Base-by-base conservation (phyloP, 1,284 basidiomycete genomes). In the Entoloma clypeatum region DNA sequence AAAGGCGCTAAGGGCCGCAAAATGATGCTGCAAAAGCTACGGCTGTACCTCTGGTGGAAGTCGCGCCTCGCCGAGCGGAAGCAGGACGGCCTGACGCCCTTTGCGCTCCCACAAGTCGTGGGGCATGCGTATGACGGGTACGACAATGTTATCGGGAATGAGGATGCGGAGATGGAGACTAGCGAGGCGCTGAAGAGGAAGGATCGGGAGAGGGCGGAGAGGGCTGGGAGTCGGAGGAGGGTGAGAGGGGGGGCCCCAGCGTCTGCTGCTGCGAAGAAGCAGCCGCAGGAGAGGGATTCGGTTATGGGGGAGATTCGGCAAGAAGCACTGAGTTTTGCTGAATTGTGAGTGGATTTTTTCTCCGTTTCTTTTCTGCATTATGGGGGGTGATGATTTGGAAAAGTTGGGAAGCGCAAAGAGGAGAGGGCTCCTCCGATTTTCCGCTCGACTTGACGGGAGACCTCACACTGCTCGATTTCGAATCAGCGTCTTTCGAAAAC, bases 11-110 rank as follows among this genome's bases (percentile, higher is more conserved):
- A 76, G 46, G 91, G 86, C 1, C 69, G 78, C 41, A 65, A 59
- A 36, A 86, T 97, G 85, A 89, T 97, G 83, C 70, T 86, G 54
- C 64, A 69, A 9, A 84, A 83, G 50, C 67, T 95, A 7, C 69
- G 74, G 5, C 62, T 71, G 17, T 92, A 93, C 59, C 71, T 96
- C 13, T 82, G 75, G 68, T 92, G 90, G 91, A 94, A 92, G 62
- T 71, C 77, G 6, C 71, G 74, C 43, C 64, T 87, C 3, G 68
- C 67, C 28, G 60, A 69, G 40, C 54, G 60, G 36, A 65, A 67
- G 47, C 52, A 64, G 37, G 64, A 65, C 17, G 62, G 59, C 11
- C 56, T 53, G 32, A 36, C 52, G 1, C 45, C 44, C 9, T 49
- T 54, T 30, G 38, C 36, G n/a, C 33, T 55, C 24, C 58, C 54